These are phyloP conservation scores for Bryoglossum gracile DNA, from an alignment of 495 filamentous ascomycete genomes.

Conservation along the genomic window DNA sequence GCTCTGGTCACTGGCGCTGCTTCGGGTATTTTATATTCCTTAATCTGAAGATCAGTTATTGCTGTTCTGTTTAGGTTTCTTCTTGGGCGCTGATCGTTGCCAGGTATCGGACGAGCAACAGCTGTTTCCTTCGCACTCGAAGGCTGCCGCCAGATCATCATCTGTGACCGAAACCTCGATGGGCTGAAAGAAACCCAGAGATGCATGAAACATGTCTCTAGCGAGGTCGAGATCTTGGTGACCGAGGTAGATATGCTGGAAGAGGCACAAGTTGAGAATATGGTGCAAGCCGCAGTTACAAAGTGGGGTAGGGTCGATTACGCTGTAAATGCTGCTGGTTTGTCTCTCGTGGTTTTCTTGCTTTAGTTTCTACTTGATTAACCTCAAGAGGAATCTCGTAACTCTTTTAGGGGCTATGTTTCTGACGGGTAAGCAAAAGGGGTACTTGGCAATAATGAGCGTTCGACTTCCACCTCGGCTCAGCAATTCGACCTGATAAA, in stretches of 20 bases:
- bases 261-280: constrained; percentile 35
- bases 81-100: not conserved
- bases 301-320: constrained; percentile 44
- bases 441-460: constrained; percentile 31
- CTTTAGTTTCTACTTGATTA: too few relatives aligned
- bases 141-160: constrained; percentile 41
- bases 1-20: constrained; percentile 25
- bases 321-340: constrained; percentile 44
- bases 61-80: not conserved
- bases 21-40: constrained; percentile 10
- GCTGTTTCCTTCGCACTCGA: constrained; percentile 42
- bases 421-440: constrained; percentile 9
- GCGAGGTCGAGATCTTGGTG: constrained; percentile 27
- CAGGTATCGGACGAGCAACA: constrained; percentile 48
- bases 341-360: too few relatives aligned
- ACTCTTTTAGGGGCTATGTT: too few relatives aligned
- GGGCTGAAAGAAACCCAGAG: constrained; percentile 32
- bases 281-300: constrained; percentile 28
- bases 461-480: constrained; percentile 31
- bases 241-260: constrained; percentile 35
- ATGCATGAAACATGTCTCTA: constrained; percentile 27
- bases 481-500: constrained; percentile 43
- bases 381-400: too few relatives aligned
- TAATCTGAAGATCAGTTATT: not conserved
- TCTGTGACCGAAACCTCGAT: constrained; percentile 40